phyloP scores from a whole-genome alignment of 2,329 filamentous ascomycete species.

The Calonectria ilicicola region DNA sequence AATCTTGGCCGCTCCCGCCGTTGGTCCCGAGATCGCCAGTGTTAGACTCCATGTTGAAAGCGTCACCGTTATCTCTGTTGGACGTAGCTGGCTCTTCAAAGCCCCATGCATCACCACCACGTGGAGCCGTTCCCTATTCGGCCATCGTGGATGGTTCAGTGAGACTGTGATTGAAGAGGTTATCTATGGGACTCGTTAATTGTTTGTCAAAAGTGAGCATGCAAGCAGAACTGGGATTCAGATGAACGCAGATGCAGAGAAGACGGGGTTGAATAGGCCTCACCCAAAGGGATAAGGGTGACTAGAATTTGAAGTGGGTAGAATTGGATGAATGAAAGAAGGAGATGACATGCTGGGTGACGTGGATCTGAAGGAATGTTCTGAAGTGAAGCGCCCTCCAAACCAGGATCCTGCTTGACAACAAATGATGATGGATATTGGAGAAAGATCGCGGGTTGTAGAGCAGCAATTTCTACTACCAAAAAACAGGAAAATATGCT shows the following conservation, averaged over 20 bases:
- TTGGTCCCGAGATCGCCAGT: not conserved
- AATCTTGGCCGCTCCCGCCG: not conserved
- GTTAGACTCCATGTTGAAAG: not conserved
- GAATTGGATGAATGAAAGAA: not conserved
- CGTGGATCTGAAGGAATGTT: not conserved
- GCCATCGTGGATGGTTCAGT: slow-evolving; percentile 15
- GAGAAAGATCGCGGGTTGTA: not conserved
- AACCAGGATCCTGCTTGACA: not conserved
- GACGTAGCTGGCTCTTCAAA: not conserved
- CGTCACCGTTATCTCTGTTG: not conserved
- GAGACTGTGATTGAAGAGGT: not conserved
- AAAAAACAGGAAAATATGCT: not conserved
- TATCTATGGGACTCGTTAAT: not conserved
- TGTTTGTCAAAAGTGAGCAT: not conserved
- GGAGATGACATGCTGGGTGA: not conserved
- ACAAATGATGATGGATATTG: not conserved
- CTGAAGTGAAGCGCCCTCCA: not conserved
- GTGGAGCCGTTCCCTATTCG: slow-evolving; percentile 13
- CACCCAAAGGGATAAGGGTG: too few relatives aligned
- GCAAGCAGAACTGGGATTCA: not conserved
- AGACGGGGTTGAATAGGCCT: not conserved
- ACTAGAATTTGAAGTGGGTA: not conserved
- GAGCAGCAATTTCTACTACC: not conserved
- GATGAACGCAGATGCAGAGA: too few relatives aligned
- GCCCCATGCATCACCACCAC: slow-evolving; percentile 11